Base-by-base conservation (phyloP, 495 filamentous ascomycete genomes). In the Tetracladium setigerum region DNA sequence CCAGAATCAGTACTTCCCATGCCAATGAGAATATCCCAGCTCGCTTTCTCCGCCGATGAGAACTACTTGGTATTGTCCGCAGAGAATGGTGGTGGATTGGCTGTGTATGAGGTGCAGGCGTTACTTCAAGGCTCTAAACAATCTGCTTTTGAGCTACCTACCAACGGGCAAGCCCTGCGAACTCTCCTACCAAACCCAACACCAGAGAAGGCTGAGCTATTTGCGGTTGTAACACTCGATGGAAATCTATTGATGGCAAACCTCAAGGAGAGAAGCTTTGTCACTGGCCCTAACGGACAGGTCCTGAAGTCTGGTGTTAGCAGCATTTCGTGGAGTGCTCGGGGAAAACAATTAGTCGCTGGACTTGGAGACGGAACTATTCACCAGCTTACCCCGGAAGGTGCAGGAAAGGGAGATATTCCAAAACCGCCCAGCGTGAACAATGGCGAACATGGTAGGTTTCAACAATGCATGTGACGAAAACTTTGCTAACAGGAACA, bases 311-410 rank as follows among this genome's bases (percentile, higher is more conserved):
- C 77, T 22, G 80, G 83, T 22, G 90, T 95, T 11, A 89, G 84
- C 58, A 91, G 84, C 60, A 78, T 89, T 2, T 80, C 85, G 34
- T 99, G 94, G 94, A 97, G 91, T 60, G 82, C 78, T 42, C 86
- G 80, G 55, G 94, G 94, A 35, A 97, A 95, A 61, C 90, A 95
- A 61, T 70, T 99, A 17, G 76, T 96, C 5, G 94, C 89, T 53
- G 94, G 94, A 24, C 74, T 94, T 54, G 82, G 72, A 14, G 79
- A 95, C 64, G 92, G 91, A 41, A 80, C 81, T 16, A 79, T 82
- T 32, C 80, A 76, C 49, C 91, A 95, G 59, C 82, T 96, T 79
- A 87, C 83, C 1, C 86, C 84, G 0, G 76, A 86, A 41, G 92
- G 90, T 27, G 70, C 68, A 12, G 73, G 74, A 15, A 92, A 88